Evolutionary conservation across 768 basidiomycete species (phyloP), one percentile per base, ranked within the genome.

Genomic region (Podaxis sp.): DNA sequence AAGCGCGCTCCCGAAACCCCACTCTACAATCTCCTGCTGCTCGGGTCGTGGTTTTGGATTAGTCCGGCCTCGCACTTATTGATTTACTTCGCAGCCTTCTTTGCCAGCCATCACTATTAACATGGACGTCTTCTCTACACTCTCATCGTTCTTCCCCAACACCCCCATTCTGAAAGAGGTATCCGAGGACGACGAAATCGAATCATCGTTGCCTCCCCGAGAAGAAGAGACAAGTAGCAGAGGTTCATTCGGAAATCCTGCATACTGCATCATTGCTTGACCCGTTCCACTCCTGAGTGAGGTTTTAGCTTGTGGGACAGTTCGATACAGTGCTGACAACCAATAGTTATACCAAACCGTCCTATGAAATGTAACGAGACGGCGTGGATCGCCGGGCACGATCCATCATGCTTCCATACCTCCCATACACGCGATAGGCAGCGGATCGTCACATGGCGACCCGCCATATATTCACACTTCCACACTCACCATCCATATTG

Each of bases 91-190:
- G 36, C 38, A 40, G 17, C n/a, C 19, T 19, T 55, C 36, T 9
- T 22, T 36, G 2, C 53, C 53, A 33, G 26, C 53, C n/a, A 30
- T 15, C 28, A 17, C 19, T 38, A 39, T 55, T 56, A 24, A 36
- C 52, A 62, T 62, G 61, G 61, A 62, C 53, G 61, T 30, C 44
- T 62, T 62, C 53, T 24, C 42, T 30, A 62, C 53, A 6, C 44
- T 62, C 40, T 55, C 52, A 13, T 48, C 52, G 2, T 33, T 62
- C 40, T 24, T 56, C 42, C 38, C 53, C 30, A n/a, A 12, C 24
- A 17, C 52, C 36, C 33, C 61, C 11, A 19, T 44, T 11, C 42
- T 59, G 22, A 26, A 48, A 15, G 22, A 36, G 22, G 3, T n/a
- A 12, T 15, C 39, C 19, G 33, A 24, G 2, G 49, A 26, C 0